A percentile compares a stretch with the other conserved stretches of the same genome.
Evolutionary conservation across 208 protist genomes (phyloP).

Genomic region (Trypanosoma mega): DNA sequence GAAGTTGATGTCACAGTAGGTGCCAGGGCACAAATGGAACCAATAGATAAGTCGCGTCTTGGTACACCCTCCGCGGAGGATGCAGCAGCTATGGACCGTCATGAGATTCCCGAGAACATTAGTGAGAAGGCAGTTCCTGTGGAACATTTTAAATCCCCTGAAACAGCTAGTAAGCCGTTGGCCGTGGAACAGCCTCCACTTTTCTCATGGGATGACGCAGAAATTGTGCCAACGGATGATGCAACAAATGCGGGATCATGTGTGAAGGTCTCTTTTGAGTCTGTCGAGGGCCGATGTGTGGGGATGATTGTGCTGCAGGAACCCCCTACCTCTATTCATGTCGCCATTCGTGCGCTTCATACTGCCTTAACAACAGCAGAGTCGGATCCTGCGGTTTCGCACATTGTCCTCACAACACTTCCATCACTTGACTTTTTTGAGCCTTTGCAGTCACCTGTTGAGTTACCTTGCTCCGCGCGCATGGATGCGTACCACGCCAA

Average conservation of each 20-base stretch:
- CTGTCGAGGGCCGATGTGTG: neutral
- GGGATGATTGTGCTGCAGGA: slow-evolving; percentile 17
- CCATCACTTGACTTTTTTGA: slow-evolving; percentile 57
- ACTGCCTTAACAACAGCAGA: slow-evolving; percentile 20
- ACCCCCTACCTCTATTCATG: slow-evolving; percentile 1
- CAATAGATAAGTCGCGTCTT: slow-evolving; percentile 8
- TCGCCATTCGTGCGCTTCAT: slow-evolving; percentile 10
- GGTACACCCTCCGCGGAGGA: slow-evolving; percentile 28
- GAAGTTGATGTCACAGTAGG: neutral
- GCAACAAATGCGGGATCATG: slow-evolving; percentile 1
- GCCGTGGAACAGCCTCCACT: slow-evolving; percentile 13
- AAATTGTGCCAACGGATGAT: neutral
- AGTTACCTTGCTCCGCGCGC: slow-evolving; percentile 41
- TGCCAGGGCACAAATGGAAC: neutral
- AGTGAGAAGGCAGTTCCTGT: slow-evolving; percentile 1
- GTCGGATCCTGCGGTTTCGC: neutral
- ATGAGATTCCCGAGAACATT: slow-evolving; percentile 46
- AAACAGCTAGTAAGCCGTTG: neutral
- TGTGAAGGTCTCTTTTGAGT: slow-evolving; percentile 22
- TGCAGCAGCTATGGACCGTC: slow-evolving; percentile 38
- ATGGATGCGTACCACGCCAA: slow-evolving; percentile 32
- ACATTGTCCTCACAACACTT: slow-evolving; percentile 32
- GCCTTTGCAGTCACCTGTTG: slow-evolving; percentile 33
- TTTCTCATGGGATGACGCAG: neutral
- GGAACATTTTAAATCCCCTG: neutral